Evolutionary conservation across 495 filamentous ascomycete species (phyloP), one percentile per base, ranked within the genome.

Genomic region (Penicillium samsonianum): DNA sequence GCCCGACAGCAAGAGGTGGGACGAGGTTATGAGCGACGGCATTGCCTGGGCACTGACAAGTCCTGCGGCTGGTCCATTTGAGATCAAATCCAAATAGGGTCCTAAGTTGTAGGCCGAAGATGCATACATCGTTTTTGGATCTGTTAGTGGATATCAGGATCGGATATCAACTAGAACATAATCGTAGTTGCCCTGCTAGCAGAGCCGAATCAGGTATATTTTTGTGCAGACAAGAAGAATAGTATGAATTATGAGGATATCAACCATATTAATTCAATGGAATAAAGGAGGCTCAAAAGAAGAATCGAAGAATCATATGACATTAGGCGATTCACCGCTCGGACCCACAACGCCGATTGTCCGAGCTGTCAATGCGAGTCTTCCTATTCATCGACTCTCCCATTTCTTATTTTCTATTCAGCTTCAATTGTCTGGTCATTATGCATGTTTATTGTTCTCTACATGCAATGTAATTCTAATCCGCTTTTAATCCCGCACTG

Each of bases 11-110:
- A 63, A 70, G 60, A 62, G 55, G 16, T 82, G 77, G 77, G 78
- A 82, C 53, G 49, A 71, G 43, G 70, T 77, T 1, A 69, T 77
- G 51, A 68, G 65, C 25, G 49, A 70, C 1, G 78, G 75, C 0
- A 79, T 80, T 53, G 30, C 58, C 11, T 80, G 74, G 73, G 71
- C 68, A 2, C 48, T 79, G 55, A 33, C 50, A n/a, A 67, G 67
- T 17, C 74, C 77, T 3, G 37, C 30, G 4, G 51, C 60, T 14
- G 62, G 55, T 4, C 48, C 56, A 19, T 77, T 78, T 57, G 67
- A 65, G 14, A 69, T 80, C 38, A 72, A 74, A 23, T 57, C 62
- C 23, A 54, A 72, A 40, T 73, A 40, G 65, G 22, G 19, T 1
- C 12, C 31, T 11, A 25, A 19, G 30, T 19, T 30, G 4, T 2